A percentile compares a stretch with the other conserved stretches of the same genome.
Evolutionary conservation across 331 rosid genomes (phyloP).

Genomic region (Rhamnella rubrinervis): DNA sequence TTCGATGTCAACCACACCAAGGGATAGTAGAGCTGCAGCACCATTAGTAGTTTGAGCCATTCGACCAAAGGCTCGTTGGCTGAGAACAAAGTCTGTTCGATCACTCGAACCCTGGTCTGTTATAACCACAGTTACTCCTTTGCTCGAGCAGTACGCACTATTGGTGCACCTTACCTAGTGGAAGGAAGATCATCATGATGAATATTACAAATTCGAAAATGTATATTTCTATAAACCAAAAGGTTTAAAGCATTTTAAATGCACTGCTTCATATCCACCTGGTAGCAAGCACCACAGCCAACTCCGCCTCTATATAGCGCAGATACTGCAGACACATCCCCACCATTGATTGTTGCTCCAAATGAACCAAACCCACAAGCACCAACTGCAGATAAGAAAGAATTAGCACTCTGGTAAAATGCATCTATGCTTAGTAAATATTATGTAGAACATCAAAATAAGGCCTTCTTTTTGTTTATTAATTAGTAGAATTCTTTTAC

Average conservation of each 20-base stretch:
- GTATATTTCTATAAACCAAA: neutral
- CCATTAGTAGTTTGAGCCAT: slow-evolving; percentile 70
- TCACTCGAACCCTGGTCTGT: slow-evolving; percentile 74
- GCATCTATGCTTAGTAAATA: slow-evolving; percentile 12
- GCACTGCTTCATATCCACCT: slow-evolving; percentile 34
- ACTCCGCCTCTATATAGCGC: slow-evolving; percentile 71
- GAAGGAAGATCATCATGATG: neutral
- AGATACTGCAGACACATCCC: slow-evolving; percentile 86
- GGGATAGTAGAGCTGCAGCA: slow-evolving; percentile 49
- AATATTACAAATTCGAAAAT: neutral
- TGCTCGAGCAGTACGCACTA: slow-evolving; percentile 58
- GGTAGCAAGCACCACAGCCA: slow-evolving; percentile 96
- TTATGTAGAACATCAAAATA: slow-evolving; percentile 8
- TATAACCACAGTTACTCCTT: slow-evolving; percentile 69
- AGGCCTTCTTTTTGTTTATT: neutral
- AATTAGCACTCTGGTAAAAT: slow-evolving; percentile 5
- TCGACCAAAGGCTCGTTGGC: slow-evolving; percentile 56
- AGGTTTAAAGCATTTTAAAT: neutral
- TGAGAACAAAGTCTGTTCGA: slow-evolving; percentile 71
- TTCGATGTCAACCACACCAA: slow-evolving; percentile 60
- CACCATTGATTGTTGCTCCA: slow-evolving; percentile 84
- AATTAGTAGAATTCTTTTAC: slow-evolving; percentile 38
- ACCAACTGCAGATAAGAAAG: slow-evolving; percentile 48
- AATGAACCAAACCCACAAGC: slow-evolving; percentile 85
- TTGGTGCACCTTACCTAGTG: slow-evolving; percentile 70